phyloP scores from a whole-genome alignment of 2,329 filamentous ascomycete species.

The Pseudogymnoascus sp. region DNA sequence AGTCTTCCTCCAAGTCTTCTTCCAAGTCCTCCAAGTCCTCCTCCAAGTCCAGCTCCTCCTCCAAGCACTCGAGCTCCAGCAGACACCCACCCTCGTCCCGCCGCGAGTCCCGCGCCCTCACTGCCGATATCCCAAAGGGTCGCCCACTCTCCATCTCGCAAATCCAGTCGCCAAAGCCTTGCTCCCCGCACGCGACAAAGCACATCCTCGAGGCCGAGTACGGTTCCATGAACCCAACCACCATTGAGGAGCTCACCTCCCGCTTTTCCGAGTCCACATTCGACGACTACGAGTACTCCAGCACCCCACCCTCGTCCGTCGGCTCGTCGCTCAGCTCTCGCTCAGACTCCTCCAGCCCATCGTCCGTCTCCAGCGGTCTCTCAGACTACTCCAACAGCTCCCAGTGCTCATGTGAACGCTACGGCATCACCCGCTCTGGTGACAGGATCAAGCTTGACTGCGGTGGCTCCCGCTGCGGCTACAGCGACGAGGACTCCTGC shows the following conservation, averaged over 20 bases:
- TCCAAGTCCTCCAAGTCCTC: constrained; percentile 31
- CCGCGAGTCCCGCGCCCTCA: constrained; percentile 36
- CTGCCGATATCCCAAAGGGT: constrained; percentile 72
- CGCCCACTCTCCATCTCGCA: constrained; percentile 80
- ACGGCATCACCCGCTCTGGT: constrained; percentile 88
- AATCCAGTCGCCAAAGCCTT: constrained; percentile 85
- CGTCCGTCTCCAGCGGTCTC: constrained; percentile 49
- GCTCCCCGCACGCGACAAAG: constrained; percentile 78
- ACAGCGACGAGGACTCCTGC: constrained; percentile 59
- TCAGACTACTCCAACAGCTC: constrained; percentile 71
- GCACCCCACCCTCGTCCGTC: constrained; percentile 57
- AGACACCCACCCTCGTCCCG: constrained; percentile 34
- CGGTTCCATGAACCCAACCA: constrained; percentile 49
- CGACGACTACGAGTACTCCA: constrained; percentile 47
- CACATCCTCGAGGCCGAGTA: constrained; percentile 80
- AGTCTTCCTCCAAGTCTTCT: constrained; percentile 37
- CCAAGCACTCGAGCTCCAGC: constrained; percentile 38
- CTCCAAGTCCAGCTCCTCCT: constrained; percentile 33
- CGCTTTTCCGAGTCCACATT: constrained; percentile 60
- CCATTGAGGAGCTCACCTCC: constrained; percentile 69
- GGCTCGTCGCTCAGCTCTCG: constrained; percentile 64
- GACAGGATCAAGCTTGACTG: constrained; percentile 95
- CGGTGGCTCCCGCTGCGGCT: constrained; percentile 79
- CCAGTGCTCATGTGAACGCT: constrained; percentile 88
- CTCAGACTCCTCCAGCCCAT: constrained; percentile 67